Conservation (phyloP, 768 basidiomycete species). For the Lyophyllum semitale region DNA sequence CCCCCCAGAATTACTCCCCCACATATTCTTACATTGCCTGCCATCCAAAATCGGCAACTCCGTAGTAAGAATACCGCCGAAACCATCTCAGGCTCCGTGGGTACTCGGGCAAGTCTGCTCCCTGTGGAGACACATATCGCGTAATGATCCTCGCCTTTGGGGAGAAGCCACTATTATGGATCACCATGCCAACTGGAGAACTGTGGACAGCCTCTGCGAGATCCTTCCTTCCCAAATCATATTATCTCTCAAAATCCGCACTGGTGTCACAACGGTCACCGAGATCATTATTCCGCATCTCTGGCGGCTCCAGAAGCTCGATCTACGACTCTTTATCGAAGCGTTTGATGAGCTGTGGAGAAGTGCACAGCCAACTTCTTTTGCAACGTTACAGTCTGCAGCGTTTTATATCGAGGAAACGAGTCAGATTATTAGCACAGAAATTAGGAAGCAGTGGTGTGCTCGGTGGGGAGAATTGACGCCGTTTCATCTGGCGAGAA, state of each 20-base stretch:
- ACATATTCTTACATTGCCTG: conserved; percentile 12
- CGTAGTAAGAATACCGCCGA: background rate
- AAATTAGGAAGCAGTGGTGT: too few relatives aligned
- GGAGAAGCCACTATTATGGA: background rate
- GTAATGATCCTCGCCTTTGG: background rate
- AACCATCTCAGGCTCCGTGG: background rate
- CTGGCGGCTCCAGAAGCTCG: too few relatives aligned
- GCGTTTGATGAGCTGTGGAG: too few relatives aligned
- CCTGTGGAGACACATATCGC: background rate
- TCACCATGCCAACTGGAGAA: background rate
- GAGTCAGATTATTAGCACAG: too few relatives aligned
- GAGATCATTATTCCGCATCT: too few relatives aligned
- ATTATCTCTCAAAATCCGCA: background rate
- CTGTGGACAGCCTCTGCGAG: background rate
- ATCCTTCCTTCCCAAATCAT: background rate
- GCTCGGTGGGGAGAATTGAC: too few relatives aligned
- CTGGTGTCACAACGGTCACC: too few relatives aligned
- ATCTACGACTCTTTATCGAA: too few relatives aligned
- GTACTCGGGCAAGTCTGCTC: background rate
- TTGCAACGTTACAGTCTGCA: too few relatives aligned
- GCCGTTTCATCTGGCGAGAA: background rate
- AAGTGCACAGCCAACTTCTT: too few relatives aligned
- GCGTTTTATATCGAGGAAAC: too few relatives aligned
- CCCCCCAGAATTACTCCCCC: conserved; percentile 7
- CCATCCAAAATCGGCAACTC: background rate